Evolutionary conservation across 164 flowering plant genomes (phyloP).

Genomic region (Paratinospora sagittata): DNA sequence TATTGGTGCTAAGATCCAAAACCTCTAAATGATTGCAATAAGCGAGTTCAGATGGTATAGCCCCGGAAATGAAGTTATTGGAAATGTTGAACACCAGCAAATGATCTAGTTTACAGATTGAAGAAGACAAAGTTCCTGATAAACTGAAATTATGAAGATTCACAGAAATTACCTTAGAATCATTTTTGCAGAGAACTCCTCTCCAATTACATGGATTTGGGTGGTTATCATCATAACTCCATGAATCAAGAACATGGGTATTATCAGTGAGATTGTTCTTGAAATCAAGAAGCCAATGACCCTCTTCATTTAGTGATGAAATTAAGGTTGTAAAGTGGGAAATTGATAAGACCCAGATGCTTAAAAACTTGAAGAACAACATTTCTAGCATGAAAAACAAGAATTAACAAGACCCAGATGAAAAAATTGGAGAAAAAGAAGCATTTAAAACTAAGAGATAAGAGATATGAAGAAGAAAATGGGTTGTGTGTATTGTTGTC

Average conservation of each 20-base stretch:
- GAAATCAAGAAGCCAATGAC: slow-evolving; percentile 36
- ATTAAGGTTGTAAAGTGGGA: slow-evolving; percentile 15
- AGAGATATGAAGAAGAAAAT: background rate
- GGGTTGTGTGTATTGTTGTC: background rate
- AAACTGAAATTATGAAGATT: slow-evolving; percentile 32
- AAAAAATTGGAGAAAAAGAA: background rate
- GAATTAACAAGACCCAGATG: background rate
- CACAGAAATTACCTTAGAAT: slow-evolving; percentile 31
- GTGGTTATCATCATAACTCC: slow-evolving; percentile 28
- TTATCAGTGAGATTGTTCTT: slow-evolving; percentile 31
- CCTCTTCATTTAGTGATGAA: slow-evolving; percentile 39
- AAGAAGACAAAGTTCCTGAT: slow-evolving; percentile 44
- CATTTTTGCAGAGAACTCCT: slow-evolving; percentile 32
- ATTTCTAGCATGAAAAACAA: background rate
- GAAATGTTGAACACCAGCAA: slow-evolving; percentile 38
- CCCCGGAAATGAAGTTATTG: slow-evolving; percentile 43
- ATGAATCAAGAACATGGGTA: slow-evolving; percentile 31
- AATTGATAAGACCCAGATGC: slow-evolving; percentile 1
- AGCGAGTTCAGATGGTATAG: slow-evolving; percentile 33
- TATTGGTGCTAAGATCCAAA: slow-evolving; percentile 50
- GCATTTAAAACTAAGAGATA: background rate
- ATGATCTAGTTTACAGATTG: slow-evolving; percentile 31
- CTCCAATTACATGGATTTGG: slow-evolving; percentile 44
- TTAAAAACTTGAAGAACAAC: background rate
- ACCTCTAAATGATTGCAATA: slow-evolving; percentile 29